These are phyloP conservation scores for Alternaria solani DNA, from an alignment of 2,329 filamentous ascomycete species.

Conservation along the genomic window DNA sequence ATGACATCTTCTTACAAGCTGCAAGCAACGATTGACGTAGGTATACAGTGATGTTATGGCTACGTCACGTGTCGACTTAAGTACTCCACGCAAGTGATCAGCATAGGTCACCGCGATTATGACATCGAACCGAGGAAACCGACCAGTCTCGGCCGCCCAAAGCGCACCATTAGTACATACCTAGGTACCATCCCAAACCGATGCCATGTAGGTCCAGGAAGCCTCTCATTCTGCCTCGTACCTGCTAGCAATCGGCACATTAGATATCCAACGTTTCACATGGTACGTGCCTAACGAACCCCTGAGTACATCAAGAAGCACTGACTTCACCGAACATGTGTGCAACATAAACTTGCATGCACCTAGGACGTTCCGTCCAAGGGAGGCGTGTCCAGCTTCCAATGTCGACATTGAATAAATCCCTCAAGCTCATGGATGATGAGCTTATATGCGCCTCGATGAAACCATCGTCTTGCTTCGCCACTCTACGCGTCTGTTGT, in stretches of 20 bases:
- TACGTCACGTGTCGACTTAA: not conserved
- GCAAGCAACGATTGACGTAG: not conserved
- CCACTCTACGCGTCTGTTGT: not conserved
- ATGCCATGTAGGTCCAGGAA: not conserved
- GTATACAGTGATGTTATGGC: not conserved
- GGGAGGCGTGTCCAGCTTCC: not conserved
- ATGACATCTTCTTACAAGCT: no score
- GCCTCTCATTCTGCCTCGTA: constrained; percentile 3
- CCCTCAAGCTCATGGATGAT: not conserved
- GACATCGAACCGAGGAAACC: not conserved
- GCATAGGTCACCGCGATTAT: not conserved
- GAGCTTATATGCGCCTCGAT: not conserved
- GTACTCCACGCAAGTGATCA: not conserved
- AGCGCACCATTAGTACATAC: not conserved
- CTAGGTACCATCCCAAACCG: not conserved
- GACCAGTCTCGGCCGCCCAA: not conserved
- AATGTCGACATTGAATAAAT: not conserved
- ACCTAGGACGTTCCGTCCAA: not conserved
- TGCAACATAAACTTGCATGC: constrained; percentile 1
- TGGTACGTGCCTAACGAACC: not conserved
- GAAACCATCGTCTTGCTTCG: not conserved
- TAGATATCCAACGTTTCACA: not conserved
- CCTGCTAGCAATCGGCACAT: not conserved
- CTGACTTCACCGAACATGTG: constrained; percentile 1
- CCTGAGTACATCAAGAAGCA: constrained; percentile 1